These are phyloP conservation scores for Adenanthera pavonina DNA, from an alignment of 306 rosid species.

Conservation along the genomic window DNA sequence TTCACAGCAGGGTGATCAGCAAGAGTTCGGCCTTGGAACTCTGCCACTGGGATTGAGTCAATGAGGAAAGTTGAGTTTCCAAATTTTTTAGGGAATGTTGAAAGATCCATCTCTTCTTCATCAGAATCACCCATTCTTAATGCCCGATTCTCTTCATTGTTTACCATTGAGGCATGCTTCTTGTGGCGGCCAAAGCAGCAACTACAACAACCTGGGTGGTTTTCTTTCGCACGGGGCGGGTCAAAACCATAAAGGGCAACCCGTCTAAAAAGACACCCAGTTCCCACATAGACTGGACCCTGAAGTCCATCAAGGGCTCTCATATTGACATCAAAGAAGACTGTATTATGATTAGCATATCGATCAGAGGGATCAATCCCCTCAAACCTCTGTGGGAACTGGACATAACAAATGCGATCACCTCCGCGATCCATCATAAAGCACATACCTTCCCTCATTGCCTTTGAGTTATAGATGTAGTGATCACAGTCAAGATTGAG, in stretches of 20 bases:
- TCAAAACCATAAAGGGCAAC: slow-evolving; percentile 92
- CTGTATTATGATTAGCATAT: slow-evolving; percentile 96
- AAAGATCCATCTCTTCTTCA: slow-evolving; percentile 86
- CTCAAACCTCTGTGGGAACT: slow-evolving; percentile 97
- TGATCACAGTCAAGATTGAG: slow-evolving; percentile 96
- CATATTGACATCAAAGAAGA: slow-evolving; percentile 96
- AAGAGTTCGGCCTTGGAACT: slow-evolving; percentile 97
- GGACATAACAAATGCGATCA: slow-evolving; percentile 91
- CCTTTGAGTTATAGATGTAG: slow-evolving; percentile 87
- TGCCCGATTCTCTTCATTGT: slow-evolving; percentile 75
- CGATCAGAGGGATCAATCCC: slow-evolving; percentile 98
- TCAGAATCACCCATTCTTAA: slow-evolving; percentile 88
- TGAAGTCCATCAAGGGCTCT: slow-evolving; percentile 98
- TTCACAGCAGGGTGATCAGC: slow-evolving; percentile 98
- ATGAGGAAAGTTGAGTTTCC: slow-evolving; percentile 91
- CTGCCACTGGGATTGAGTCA: slow-evolving; percentile 94
- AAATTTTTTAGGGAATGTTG: slow-evolving; percentile 81
- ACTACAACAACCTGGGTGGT: slow-evolving; percentile 64
- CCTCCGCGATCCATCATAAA: slow-evolving; percentile 99
- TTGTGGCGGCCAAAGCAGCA: slow-evolving; percentile 70
- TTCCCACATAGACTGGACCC: slow-evolving; percentile 97
- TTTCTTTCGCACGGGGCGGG: slow-evolving; percentile 89
- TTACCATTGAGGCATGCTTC: slow-evolving; percentile 62
- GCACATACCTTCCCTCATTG: slow-evolving; percentile 98
- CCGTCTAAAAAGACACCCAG: slow-evolving; percentile 94